Conservation (phyloP, 225 moss, liverwort and hornwort species). For the Takakia lepidozioides region DNA sequence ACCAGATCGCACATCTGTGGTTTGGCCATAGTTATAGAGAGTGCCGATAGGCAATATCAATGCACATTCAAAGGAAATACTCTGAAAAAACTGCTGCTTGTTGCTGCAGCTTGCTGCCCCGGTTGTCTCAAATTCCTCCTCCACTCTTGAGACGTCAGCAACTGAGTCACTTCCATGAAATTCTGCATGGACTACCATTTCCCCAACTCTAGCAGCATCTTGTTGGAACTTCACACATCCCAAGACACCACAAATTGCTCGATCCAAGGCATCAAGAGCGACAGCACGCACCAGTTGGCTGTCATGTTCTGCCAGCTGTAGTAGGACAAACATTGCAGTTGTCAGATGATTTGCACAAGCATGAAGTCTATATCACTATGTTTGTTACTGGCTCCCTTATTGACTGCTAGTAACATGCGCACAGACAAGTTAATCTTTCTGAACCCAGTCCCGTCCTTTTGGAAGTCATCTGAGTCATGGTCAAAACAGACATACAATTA, state of each 20-base stretch:
- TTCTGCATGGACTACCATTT: conserved; percentile 13
- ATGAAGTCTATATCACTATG: too few species aligned
- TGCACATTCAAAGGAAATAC: conserved; percentile 75
- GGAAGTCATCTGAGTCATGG: too few species aligned
- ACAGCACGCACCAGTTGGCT: conserved; percentile 80
- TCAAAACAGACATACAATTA: too few species aligned
- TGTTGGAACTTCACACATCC: conserved; percentile 64
- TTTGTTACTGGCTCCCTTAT: too few species aligned
- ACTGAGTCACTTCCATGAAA: conserved; percentile 14
- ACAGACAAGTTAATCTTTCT: too few species aligned
- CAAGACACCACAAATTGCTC: conserved; percentile 76
- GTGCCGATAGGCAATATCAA: conserved; percentile 69
- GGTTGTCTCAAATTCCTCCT: too few species aligned
- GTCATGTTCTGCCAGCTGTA: conserved; percentile 81
- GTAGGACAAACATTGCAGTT: not conserved
- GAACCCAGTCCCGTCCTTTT: too few species aligned
- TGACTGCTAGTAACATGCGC: too few species aligned
- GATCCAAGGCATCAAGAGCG: conserved; percentile 92
- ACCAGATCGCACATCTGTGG: conserved; percentile 73
- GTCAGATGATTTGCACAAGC: too few species aligned
- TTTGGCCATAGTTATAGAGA: conserved; percentile 62
- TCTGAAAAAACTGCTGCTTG: conserved; percentile 31
- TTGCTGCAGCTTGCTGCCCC: not conserved
- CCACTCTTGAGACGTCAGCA: too few species aligned
- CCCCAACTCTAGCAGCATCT: conserved; percentile 26